Percentiles rank a stretch among this genome's conserved stretches.
Evolutionary conservation across 768 basidiomycete species (phyloP).

Genomic region (Leccinum truebloodii): DNA sequence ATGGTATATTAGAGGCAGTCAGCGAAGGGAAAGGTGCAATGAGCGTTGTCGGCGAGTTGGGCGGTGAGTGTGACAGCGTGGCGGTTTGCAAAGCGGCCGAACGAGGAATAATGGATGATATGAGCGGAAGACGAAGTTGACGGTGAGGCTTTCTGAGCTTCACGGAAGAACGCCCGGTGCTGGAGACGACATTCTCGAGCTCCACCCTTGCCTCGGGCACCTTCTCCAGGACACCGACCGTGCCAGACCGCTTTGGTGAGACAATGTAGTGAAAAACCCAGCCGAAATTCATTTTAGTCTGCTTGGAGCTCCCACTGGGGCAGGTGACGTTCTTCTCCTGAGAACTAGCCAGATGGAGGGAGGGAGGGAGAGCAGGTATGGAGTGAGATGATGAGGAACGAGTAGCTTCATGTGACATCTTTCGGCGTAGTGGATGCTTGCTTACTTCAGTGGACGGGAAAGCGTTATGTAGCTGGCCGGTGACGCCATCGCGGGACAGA

Average conservation of each 20-base stretch:
- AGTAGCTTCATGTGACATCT: constrained; percentile 12
- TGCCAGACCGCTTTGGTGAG: constrained; percentile 2
- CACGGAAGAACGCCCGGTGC: neutral
- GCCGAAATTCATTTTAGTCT: constrained; percentile 41
- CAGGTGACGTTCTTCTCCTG: constrained; percentile 16
- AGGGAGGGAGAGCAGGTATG: constrained; percentile 16
- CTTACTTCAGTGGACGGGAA: constrained; percentile 3
- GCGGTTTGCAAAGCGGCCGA: constrained; percentile 3
- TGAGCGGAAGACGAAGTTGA: neutral
- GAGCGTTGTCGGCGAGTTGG: constrained; percentile 6
- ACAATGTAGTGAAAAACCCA: constrained; percentile 43
- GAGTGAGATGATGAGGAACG: constrained; percentile 10
- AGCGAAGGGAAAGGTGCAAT: constrained; percentile 14
- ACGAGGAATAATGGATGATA: constrained; percentile 3
- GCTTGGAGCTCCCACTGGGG: constrained; percentile 34
- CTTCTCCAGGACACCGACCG: constrained; percentile 2
- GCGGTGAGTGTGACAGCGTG: neutral
- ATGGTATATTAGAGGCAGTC: constrained; percentile 10
- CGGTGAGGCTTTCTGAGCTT: neutral
- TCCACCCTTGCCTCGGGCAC: constrained; percentile 5
- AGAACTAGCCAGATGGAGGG: constrained; percentile 13
- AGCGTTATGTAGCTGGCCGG: constrained; percentile 6
- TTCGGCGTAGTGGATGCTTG: constrained; percentile 3
- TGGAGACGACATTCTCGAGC: neutral
- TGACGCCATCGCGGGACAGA: constrained; percentile 3